Evolutionary conservation across 306 rosid species (phyloP).

Genomic region (Lathyrus oleraceus): DNA sequence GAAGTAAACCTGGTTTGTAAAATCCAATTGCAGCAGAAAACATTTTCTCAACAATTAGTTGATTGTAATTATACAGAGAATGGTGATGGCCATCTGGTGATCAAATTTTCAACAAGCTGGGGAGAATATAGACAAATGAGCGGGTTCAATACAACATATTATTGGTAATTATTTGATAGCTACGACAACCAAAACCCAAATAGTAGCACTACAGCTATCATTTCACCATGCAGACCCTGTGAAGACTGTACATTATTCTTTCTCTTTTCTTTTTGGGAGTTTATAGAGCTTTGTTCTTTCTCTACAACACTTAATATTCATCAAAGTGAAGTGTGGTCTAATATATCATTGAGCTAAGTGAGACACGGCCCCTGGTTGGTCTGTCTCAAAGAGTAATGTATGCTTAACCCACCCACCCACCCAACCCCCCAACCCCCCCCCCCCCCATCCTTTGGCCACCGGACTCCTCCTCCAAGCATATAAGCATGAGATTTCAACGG

Average conservation of each 20-base stretch:
- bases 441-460: neutral
- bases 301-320: neutral
- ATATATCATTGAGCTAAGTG: neutral
- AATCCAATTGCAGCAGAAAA: neutral
- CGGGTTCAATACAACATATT: neutral
- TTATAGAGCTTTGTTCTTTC: neutral
- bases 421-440: no score
- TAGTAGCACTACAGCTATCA: neutral
- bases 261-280: neutral
- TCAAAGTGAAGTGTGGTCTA: neutral
- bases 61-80: neutral
- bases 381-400: neutral
- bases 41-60: neutral
- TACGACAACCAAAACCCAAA: neutral
- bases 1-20: neutral
- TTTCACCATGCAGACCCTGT: neutral
- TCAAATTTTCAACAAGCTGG: neutral
- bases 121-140: neutral
- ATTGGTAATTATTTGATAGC: neutral
- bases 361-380: neutral
- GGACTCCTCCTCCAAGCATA: conserved; percentile 14
- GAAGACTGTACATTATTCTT: neutral
- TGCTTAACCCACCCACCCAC: no score
- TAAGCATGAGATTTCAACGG: neutral
- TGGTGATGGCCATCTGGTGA: neutral